Evolutionary conservation across 805 yeast genomes (phyloP).

Genomic region (Candida jianshihensis): DNA sequence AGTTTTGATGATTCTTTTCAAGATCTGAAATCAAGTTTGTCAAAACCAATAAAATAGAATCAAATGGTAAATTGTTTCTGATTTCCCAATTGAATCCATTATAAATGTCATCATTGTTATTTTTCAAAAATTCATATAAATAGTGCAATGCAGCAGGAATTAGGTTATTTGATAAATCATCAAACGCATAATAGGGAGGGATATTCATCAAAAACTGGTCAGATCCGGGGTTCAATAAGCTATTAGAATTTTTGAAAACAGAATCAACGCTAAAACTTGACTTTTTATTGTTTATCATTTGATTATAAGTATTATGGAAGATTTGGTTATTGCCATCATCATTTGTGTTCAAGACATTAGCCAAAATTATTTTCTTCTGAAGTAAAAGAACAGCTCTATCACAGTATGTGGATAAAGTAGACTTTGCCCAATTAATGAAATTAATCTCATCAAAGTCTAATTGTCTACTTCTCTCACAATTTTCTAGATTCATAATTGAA

Average conservation of each 20-base stretch:
- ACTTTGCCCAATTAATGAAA: conserved; percentile 40
- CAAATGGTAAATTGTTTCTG: conserved; percentile 53
- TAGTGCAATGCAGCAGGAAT: conserved; percentile 53
- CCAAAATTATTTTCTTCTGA: conserved; percentile 30
- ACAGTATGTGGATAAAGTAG: conserved; percentile 43
- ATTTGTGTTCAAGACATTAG: conserved; percentile 20
- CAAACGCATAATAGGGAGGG: conserved; percentile 34
- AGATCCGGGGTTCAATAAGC: no score
- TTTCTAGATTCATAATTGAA: conserved; percentile 36
- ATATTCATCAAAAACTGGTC: conserved; percentile 3
- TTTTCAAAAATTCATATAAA: conserved; percentile 45
- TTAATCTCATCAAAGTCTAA: conserved; percentile 31
- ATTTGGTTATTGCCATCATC: conserved; percentile 20
- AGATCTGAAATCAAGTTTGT: conserved; percentile 48
- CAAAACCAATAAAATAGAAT: conserved; percentile 45
- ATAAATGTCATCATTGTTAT: conserved; percentile 38
- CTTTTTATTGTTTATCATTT: conserved; percentile 22
- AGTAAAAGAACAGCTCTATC: conserved; percentile 44
- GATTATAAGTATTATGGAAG: conserved; percentile 22
- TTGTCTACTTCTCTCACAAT: conserved; percentile 28
- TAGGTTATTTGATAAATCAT: conserved; percentile 43
- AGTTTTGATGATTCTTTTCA: conserved; percentile 24
- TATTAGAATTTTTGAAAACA: conserved; percentile 9
- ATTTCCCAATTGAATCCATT: conserved; percentile 56
- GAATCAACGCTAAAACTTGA: conserved; percentile 21